Percentiles rank a stretch among this genome's conserved stretches.
phyloP scores from a whole-genome alignment of 345 rosid genomes.

The Laguncularia racemosa region DNA sequence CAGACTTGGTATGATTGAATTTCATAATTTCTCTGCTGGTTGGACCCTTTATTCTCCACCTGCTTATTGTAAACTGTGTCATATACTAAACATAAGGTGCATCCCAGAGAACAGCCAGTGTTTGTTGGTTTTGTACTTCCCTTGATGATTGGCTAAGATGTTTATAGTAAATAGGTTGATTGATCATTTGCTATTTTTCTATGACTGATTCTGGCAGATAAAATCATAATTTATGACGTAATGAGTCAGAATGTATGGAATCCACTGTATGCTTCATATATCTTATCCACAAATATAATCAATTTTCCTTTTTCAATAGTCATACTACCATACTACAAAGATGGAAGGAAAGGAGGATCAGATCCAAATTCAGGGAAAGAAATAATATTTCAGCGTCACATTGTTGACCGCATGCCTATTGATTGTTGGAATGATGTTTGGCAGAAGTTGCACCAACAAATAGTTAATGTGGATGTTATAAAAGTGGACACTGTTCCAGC shows the following conservation, averaged over 20 bases:
- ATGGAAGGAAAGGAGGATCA: conserved; percentile 35
- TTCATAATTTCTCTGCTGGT: background rate
- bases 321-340: conserved; percentile 78
- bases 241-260: too few species aligned
- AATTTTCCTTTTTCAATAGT: conserved; percentile 34
- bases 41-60: background rate
- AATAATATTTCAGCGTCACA: conserved; percentile 71
- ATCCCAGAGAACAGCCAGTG: too few species aligned
- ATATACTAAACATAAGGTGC: too few species aligned
- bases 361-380: conserved; percentile 42
- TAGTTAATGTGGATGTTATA: conserved; percentile 71
- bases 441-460: conserved; percentile 85
- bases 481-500: conserved; percentile 75
- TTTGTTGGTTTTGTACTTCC: too few species aligned
- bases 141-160: too few species aligned
- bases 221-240: too few species aligned
- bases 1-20: background rate
- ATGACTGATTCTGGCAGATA: too few species aligned
- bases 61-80: background rate
- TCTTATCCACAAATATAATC: conserved; percentile 6
- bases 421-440: conserved; percentile 97
- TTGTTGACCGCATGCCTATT: conserved; percentile 87
- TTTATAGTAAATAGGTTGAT: too few species aligned
- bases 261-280: too few species aligned
- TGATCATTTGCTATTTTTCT: too few species aligned